These are phyloP conservation scores for Quercus bicolor DNA, from an alignment of 306 rosid species.

Conservation along the genomic window DNA sequence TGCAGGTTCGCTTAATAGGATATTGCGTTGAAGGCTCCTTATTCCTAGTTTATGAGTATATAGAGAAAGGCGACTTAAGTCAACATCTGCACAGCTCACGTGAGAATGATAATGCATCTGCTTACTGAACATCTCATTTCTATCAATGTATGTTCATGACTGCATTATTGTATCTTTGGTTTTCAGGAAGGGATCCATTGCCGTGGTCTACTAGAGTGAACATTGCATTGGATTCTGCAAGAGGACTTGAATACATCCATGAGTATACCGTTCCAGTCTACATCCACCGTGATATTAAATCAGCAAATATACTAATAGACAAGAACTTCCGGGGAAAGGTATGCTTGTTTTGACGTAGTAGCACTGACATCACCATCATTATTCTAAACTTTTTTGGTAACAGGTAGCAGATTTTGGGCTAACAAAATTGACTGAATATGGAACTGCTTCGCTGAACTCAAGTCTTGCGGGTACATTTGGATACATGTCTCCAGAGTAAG, in stretches of 20 bases:
- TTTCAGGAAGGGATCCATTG: constrained; percentile 48
- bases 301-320: constrained; percentile 73
- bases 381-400: not conserved
- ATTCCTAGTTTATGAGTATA: constrained; percentile 68
- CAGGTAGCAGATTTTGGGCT: constrained; percentile 85
- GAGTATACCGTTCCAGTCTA: constrained; percentile 81
- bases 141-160: constrained; percentile 3
- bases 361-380: not conserved
- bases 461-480: constrained; percentile 77
- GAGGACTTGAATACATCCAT: constrained; percentile 81
- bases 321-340: constrained; percentile 71
- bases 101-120: not conserved
- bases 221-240: constrained; percentile 71
- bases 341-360: not conserved
- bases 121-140: not conserved
- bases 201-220: constrained; percentile 68
- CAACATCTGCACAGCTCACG: constrained; percentile 62
- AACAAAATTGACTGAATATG: constrained; percentile 48
- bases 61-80: constrained; percentile 66
- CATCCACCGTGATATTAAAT: constrained; percentile 71
- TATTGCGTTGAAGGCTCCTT: constrained; percentile 68
- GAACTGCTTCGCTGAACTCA: constrained; percentile 47
- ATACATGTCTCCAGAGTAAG: constrained; percentile 77
- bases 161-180: not conserved
- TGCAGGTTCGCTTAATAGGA: constrained; percentile 73